Evolutionary conservation across 1,139 yeast genomes (phyloP), one percentile per base, ranked within the genome.

Genomic region (Chernovozyma aurita): DNA sequence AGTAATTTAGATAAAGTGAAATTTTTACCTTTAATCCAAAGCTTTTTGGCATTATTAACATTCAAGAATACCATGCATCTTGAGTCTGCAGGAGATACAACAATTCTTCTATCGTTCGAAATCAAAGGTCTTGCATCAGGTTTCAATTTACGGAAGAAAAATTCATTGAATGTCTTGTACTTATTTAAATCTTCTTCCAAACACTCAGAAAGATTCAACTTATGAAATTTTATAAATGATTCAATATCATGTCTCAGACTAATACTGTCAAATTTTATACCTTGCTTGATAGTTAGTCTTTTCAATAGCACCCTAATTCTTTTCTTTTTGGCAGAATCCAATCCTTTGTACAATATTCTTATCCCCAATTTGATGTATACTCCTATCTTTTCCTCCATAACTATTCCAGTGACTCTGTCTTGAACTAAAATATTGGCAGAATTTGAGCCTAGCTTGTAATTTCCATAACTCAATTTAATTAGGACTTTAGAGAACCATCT

Each of bases 341-440:
- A 65, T 1, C 95, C 92, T 48, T 85, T 80, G 57, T 92, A 92
- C 8, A 90, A 64, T 31, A 90, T 61, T 30, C 97, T 63, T 36
- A 92, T 90, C 0, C 97, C 98, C 25, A 92, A 57, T 38, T 96
- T 69, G 6, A 92, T 95, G 50, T 86, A 86, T 2, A 85, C 78
- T 37, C 92, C 83, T 85, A 92, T 92, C 49, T 88, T 87, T 52
- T 92, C 98, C 54, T 92, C 97, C 53, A 85, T 63, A 14, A 92
- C 78, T 34, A 85, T 75, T 0, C 98, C 98, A 0, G 96, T 84
- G 28, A 74, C 69, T 45, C 98, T 69, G 57, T 92, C 97, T 56
- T 92, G 97, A 3, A 92, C 97, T 36, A 92, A 65, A 29, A 92
- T 92, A 52, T 90, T 90, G 12, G 97, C 98, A 32, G 94, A 86